phyloP scores from a whole-genome alignment of 345 rosid species.

The Lagerstroemia speciosa region DNA sequence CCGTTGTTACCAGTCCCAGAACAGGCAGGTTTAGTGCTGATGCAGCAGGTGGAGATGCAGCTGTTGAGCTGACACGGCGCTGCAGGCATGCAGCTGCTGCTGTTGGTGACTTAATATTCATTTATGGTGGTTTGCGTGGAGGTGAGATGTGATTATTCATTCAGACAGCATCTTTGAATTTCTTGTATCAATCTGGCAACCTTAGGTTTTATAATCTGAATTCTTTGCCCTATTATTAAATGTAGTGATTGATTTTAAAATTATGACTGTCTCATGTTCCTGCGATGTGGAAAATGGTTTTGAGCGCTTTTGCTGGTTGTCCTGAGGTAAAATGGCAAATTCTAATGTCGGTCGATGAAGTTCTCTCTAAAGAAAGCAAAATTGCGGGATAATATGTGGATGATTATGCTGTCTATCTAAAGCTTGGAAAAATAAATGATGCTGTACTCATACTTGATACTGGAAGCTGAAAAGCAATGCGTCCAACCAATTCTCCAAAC shows the following conservation, averaged over 20 bases:
- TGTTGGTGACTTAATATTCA: constrained; percentile 83
- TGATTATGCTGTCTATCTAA: not conserved
- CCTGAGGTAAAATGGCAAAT: not conserved
- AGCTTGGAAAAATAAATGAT: not conserved
- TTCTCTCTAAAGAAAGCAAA: no score
- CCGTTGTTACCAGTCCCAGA: constrained; percentile 93
- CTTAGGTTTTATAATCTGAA: not conserved
- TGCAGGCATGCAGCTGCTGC: constrained; percentile 99
- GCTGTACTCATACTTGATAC: not conserved
- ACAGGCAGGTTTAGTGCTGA: constrained; percentile 96
- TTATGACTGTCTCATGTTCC: not conserved
- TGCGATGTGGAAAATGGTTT: not conserved
- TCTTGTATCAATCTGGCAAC: not conserved
- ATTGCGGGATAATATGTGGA: not conserved
- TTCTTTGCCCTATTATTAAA: not conserved
- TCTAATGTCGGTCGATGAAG: not conserved
- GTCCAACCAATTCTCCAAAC: not conserved
- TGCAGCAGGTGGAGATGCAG: constrained; percentile 99
- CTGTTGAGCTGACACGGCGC: constrained; percentile 97
- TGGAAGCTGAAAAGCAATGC: not conserved
- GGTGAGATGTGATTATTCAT: constrained; percentile 46
- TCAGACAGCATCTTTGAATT: not conserved
- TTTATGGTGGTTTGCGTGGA: constrained; percentile 98
- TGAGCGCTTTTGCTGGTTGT: not conserved
- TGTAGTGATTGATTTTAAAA: not conserved